Base-by-base conservation (phyloP, 2,329 filamentous ascomycete species). In the Aspergillus sp. region DNA sequence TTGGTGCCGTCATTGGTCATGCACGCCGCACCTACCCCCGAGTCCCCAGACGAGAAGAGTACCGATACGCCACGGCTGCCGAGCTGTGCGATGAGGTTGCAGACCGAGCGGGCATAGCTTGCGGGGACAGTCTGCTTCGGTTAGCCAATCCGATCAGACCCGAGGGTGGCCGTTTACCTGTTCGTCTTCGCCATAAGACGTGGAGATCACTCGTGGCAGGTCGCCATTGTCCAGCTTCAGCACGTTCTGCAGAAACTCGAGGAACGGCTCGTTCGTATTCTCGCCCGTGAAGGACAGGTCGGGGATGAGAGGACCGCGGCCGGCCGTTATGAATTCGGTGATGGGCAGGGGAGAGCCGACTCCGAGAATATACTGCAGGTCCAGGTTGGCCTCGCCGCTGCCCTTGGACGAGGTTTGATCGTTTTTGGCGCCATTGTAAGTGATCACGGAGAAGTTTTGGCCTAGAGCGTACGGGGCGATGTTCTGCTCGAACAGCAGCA, bases 381-480 rank as follows among this genome's bases (percentile, higher is more conserved):
- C 68, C 12, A 71, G 54, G 42, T 71, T 69, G 32, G 66, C 68
- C 43, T 71, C 68, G 11, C 61, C 57, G 40, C 62, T 64, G 41
- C 63, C 57, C 8, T 49, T 41, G 2, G 43, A 44, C 7, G 60
- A 52, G 32, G 57, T 51, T 37, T 60, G 55, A 26, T 57, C 42
- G 27, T 63, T 46, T 6, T 55, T 42, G 13, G 58, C 59, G 40
- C 64, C 64, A 29, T 68, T 60, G 28, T 64, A 61, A 15, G 57
- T 47, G 10, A 59, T 51, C 16, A 64, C 64, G 3, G 52, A 56
- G 42, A 69, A 69, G 42, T 63, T 67, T 42, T 59, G 58, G 3
- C 60, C 61, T 5, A 49, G 40, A 15, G 65, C 61, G 24, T 49
- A 50, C 3, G 62, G 61, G 3, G 64, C 62, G 29, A 60, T 57